Conservation (phyloP, 768 basidiomycete genomes). For the Royoungia palumana region DNA sequence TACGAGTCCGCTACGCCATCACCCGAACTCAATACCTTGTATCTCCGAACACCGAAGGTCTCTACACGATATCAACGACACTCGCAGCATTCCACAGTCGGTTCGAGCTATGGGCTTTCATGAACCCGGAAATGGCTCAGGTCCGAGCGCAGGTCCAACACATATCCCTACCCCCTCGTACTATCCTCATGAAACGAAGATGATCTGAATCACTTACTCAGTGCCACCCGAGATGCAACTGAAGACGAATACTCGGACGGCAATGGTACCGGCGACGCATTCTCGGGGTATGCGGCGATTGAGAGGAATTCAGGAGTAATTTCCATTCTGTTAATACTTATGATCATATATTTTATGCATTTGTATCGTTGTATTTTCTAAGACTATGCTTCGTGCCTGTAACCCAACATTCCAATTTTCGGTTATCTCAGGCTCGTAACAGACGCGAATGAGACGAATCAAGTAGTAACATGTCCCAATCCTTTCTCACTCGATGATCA, state of each 20-base stretch:
- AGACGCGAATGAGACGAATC: no score
- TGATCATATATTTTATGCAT: background rate
- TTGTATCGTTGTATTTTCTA: slow-evolving; percentile 5
- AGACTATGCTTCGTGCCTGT: no score
- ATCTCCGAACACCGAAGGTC: background rate
- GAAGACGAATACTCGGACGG: no score
- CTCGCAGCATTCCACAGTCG: background rate
- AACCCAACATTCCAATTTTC: no score
- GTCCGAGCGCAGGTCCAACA: background rate
- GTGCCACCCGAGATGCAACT: slow-evolving; percentile 10
- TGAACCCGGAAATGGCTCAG: no score
- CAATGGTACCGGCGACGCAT: background rate
- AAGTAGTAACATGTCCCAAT: no score
- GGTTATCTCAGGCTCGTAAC: no score
- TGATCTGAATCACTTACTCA: slow-evolving; percentile 7
- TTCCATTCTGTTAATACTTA: background rate
- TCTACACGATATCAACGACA: background rate
- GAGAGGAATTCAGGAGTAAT: slow-evolving; percentile 5
- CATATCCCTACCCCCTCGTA: background rate
- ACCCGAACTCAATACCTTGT: background rate
- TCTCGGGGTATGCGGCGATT: no score
- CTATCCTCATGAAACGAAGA: background rate
- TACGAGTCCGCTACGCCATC: background rate
- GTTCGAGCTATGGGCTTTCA: background rate
- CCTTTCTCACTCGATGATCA: no score